Evolutionary conservation across 257 asterid genomes (phyloP).

Genomic region (Lycium barbarum): DNA sequence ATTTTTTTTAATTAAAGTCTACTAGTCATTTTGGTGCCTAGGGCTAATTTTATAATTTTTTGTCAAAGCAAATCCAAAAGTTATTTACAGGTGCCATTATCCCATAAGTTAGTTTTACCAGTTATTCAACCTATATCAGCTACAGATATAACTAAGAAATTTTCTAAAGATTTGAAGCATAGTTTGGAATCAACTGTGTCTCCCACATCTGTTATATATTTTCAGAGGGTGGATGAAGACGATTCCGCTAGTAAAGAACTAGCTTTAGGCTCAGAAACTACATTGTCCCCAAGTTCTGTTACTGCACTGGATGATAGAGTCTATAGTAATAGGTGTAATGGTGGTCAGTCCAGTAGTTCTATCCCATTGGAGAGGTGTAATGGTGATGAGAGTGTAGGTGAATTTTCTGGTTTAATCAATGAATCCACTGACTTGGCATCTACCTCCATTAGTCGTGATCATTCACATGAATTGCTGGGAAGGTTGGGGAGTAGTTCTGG

Average conservation of each 20-base stretch:
- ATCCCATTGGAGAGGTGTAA: constrained; percentile 55
- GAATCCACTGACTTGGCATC: constrained; percentile 56
- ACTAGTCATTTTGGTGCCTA: no score
- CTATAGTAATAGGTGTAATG: constrained; percentile 48
- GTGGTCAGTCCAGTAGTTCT: constrained; percentile 69
- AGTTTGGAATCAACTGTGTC: constrained; percentile 77
- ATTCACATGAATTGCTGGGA: constrained; percentile 62
- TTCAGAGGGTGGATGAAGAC: constrained; percentile 65
- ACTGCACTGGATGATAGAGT: constrained; percentile 58
- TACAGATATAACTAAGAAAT: constrained; percentile 58
- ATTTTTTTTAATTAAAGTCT: no score
- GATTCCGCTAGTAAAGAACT: constrained; percentile 79
- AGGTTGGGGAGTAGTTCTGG: constrained; percentile 76
- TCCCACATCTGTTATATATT: constrained; percentile 93
- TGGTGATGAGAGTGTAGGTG: constrained; percentile 51
- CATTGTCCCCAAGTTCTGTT: constrained; percentile 84
- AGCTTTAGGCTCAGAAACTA: constrained; percentile 74
- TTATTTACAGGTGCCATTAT: constrained; percentile 47
- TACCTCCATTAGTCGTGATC: constrained; percentile 57
- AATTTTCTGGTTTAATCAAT: constrained; percentile 43
- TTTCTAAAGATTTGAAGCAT: constrained; percentile 63
- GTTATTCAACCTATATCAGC: constrained; percentile 85
- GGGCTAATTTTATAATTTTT: no score
- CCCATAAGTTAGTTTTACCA: constrained; percentile 75
- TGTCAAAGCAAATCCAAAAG: no score